A percentile compares a stretch with the other conserved stretches of the same genome.
Conservation (phyloP, 2,329 filamentous ascomycete genomes). For the Cladosporium sp. region DNA sequence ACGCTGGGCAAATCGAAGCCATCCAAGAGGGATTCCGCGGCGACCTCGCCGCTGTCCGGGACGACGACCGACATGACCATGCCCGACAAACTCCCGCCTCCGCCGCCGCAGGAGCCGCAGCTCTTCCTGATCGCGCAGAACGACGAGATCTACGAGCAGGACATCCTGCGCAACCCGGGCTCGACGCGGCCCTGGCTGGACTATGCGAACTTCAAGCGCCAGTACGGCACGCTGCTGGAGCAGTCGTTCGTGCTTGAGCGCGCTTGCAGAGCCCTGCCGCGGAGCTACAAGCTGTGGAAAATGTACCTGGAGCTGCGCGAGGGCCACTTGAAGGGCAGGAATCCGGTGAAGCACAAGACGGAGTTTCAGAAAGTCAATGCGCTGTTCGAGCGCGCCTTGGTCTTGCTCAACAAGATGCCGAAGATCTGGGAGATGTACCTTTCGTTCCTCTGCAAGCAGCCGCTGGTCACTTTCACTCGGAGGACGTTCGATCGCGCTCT, state of each 20-base stretch:
- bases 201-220: conserved; percentile 86
- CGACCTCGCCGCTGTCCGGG: conserved; percentile 1
- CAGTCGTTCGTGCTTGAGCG: conserved; percentile 87
- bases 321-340: conserved; percentile 64
- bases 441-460: conserved; percentile 82
- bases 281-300: conserved; percentile 99
- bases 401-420: conserved; percentile 98
- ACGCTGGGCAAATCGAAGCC: conserved; percentile 23
- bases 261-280: conserved; percentile 81
- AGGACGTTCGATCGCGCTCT: conserved; percentile 89
- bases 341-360: conserved; percentile 70
- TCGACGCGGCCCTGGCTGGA: conserved; percentile 92
- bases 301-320: conserved; percentile 85
- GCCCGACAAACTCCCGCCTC: no score
- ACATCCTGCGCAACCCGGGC: conserved; percentile 78
- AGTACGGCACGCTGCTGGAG: conserved; percentile 79
- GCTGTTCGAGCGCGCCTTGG: conserved; percentile 86
- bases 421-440: conserved; percentile 98
- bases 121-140: conserved; percentile 64
- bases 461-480: conserved; percentile 81
- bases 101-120: conserved; percentile 23
- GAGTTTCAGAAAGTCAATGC: conserved; percentile 94
- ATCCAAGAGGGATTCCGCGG: conserved; percentile 5
- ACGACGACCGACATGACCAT: no score
- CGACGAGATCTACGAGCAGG: conserved; percentile 94